Conservation (phyloP, 768 basidiomycete genomes). For the Lactarius deliciosus region DNA sequence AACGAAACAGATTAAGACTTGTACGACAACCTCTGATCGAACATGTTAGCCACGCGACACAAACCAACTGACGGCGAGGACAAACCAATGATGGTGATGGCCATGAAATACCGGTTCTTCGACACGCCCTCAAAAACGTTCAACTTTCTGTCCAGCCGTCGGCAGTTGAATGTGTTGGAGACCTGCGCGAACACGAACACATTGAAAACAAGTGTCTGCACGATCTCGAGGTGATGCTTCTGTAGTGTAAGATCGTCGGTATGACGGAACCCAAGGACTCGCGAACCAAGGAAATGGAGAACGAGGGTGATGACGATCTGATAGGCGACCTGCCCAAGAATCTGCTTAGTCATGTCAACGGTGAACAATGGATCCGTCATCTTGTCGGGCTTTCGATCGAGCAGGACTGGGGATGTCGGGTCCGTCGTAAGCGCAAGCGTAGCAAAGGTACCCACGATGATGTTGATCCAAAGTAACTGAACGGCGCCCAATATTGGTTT, state of each 20-base stretch:
- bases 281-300: conserved; percentile 81
- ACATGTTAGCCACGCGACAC: conserved; percentile 13
- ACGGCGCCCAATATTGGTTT: no score
- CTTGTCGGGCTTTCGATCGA: conserved; percentile 59
- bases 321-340: conserved; percentile 83
- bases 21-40: conserved; percentile 79
- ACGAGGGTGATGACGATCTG: conserved; percentile 81
- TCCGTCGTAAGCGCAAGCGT: no score
- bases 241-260: conserved; percentile 35
- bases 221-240: conserved; percentile 43
- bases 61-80: conserved; percentile 20
- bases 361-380: conserved; percentile 87
- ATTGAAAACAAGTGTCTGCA: conserved; percentile 94
- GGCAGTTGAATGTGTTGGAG: conserved; percentile 91
- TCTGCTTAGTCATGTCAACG: conserved; percentile 96
- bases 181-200: conserved; percentile 97
- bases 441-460: no score
- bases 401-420: no score
- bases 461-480: no score
- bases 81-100: conserved; percentile 80
- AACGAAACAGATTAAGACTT: conserved; percentile 86
- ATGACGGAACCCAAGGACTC: conserved; percentile 62
- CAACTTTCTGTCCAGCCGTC: conserved; percentile 78
- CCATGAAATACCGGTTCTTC: conserved; percentile 81
- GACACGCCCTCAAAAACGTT: conserved; percentile 87